phyloP scores from a whole-genome alignment of 345 rosid genomes.

The Rubroshorea leprosula region DNA sequence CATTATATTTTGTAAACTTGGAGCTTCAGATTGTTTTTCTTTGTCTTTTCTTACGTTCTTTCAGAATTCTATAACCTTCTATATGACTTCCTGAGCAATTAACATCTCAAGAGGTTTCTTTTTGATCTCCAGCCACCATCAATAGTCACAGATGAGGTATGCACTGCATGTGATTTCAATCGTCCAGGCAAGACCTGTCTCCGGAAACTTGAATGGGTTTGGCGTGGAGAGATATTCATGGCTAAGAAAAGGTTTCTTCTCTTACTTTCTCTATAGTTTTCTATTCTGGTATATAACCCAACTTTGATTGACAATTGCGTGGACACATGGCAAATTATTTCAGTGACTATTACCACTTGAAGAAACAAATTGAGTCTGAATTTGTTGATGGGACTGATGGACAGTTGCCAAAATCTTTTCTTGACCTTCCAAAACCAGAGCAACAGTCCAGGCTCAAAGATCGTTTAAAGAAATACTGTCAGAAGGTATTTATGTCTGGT shows the following conservation, averaged over 20 bases:
- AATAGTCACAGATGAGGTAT: conserved; percentile 78
- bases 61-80: background rate
- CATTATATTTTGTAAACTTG: background rate
- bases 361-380: conserved; percentile 94
- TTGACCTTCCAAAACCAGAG: conserved; percentile 77
- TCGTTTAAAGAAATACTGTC: conserved; percentile 80
- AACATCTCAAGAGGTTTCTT: conserved; percentile 13
- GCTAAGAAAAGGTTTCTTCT: conserved; percentile 73
- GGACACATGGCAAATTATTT: conserved; percentile 18
- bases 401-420: conserved; percentile 66
- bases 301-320: conserved; percentile 16
- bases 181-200: conserved; percentile 92
- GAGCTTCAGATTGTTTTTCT: background rate
- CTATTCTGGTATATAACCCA: conserved; percentile 11
- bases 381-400: conserved; percentile 54
- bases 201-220: conserved; percentile 95
- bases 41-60: background rate
- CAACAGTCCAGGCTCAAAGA: conserved; percentile 78
- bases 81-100: conserved; percentile 5
- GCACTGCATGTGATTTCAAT: conserved; percentile 97
- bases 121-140: conserved; percentile 78
- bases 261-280: conserved; percentile 3
- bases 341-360: conserved; percentile 92
- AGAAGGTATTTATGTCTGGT: conserved; percentile 50
- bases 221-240: conserved; percentile 93